Percentiles rank a stretch among this genome's conserved stretches.
phyloP scores from a whole-genome alignment of 192 early-diverging fungal species.

The Podila horticola region DNA sequence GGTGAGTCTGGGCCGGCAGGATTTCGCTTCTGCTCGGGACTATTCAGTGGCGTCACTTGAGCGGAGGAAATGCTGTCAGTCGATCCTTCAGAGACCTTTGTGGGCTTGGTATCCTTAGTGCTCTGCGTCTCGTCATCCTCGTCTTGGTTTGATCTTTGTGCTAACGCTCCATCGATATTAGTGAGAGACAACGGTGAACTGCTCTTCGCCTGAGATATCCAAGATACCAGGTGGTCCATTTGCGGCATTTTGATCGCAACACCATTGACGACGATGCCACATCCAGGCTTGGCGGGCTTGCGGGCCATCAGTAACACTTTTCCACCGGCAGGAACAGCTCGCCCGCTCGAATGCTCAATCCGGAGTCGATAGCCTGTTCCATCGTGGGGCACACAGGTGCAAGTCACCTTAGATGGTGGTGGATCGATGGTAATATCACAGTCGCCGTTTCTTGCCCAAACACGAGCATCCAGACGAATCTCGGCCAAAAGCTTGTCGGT shows the following conservation, averaged over 20 bases:
- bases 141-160: conserved; percentile 17
- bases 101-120: not conserved
- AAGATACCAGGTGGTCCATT: conserved; percentile 37
- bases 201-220: conserved; percentile 16
- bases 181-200: conserved; percentile 7
- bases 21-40: not conserved
- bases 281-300: conserved; percentile 40
- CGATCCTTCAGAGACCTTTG: not conserved
- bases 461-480: conserved; percentile 52
- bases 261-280: conserved; percentile 40
- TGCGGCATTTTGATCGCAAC: conserved; percentile 38
- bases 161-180: conserved; percentile 26
- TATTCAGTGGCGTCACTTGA: not conserved
- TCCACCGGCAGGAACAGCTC: conserved; percentile 54
- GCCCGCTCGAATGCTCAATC: conserved; percentile 55
- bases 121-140: conserved; percentile 9
- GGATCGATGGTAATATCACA: conserved; percentile 59
- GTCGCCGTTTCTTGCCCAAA: conserved; percentile 42
- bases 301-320: conserved; percentile 56
- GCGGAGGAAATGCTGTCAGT: not conserved
- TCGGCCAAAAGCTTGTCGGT: conserved; percentile 46
- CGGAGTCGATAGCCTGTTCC: conserved; percentile 52
- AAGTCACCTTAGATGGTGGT: conserved; percentile 54
- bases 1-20: not conserved
- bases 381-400: conserved; percentile 47